Base-by-base conservation (phyloP, 805 yeast genomes). In the Zygosaccharomyces bisporus region DNA sequence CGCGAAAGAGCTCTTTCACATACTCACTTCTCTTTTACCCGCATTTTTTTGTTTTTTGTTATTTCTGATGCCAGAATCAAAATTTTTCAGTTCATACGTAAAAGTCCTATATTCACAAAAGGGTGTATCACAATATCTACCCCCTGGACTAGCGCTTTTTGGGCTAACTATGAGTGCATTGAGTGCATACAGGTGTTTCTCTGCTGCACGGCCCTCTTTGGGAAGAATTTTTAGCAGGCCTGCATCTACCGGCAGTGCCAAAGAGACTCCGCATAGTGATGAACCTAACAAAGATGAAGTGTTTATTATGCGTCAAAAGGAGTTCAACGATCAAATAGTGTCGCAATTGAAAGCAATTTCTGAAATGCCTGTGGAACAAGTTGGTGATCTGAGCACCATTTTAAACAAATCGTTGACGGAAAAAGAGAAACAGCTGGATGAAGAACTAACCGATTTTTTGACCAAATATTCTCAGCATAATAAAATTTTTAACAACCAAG, bases 371-470 rank as follows among this genome's bases (percentile, higher is more conserved):
- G 23, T 47, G 4, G 55, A 53, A 25, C 57, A 55, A 35, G 38
- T 56, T 30, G 37, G 34, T 24, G 30, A 46, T 16, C 37, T 51
- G 10, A 48, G 50, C 10, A 35, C 38, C 16, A 41, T 50, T 4
- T 36, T 56, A 29, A 36, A 49, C 17, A 34, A 41, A 31, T 54
- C 52, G 5, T 45, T 56, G 23, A 47, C 57, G 14, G 48, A 43
- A 18, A 61, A 55, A 36, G 68, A 63, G 48, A 51, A 57, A 29
- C 62, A 56, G 34, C 42, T 63, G 40, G 67, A 64, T 44, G 58
- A 55, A 27, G 63, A 61, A 44, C 43, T 64, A 16, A 52, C 59
- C 9, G 51, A 48, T 2, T 62, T 64, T 38, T 46, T 62, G 17
- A 55, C 52, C 19, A 58, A 57, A 42, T 63, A 56, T 43, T 50